Evolutionary conservation across 2,329 filamentous ascomycete genomes (phyloP), one percentile per base, ranked within the genome.

Genomic region (Ceratocystis diversiconidia): DNA sequence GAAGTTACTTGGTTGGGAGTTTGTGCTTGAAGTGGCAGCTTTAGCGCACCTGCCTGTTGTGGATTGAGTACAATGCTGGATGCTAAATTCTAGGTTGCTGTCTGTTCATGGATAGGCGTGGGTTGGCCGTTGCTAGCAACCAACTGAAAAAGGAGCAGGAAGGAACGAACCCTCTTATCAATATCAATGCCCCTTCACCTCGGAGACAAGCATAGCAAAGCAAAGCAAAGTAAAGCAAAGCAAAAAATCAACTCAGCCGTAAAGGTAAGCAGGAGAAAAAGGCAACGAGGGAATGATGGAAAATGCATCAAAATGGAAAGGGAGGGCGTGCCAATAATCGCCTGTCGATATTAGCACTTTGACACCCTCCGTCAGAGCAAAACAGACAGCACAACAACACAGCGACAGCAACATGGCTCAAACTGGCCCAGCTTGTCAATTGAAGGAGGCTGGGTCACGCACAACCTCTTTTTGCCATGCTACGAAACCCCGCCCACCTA

Each of bases 151-250:
- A 62, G 60, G 60, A 62, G 25, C 61, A 62, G 44, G 61, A 57
- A 66, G 65, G 60, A 65, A 41, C 46, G 41, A 36, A 61, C 28
- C 52, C 55, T 48, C 52, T 44, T 60, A 43, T 44, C 63, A 65
- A 25, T 46, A 52, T 52, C 48, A 52, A 52, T 52, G 48, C 19
- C 22, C 48, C 48, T 52, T 52, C 48, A 4, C 19, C 48, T 25
- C 8, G 19, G 48, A 52, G 48, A 52, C 48, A 5, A 41, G 36
- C 36, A 41, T 10, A 41, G 10, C 36, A 41, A 41, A 41, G 36
- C 36, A 41, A 41, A 12, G 32, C 32, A 36, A 8, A 36, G 32
- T 1, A 32, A 8, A 32, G 32, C 1, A 36, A 8, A 36, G 32
- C 6, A 28, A 28, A 41, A 41, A 41, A 1, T 12, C 6, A 32